Percentiles rank a stretch among this genome's conserved stretches.
Conservation (phyloP, 139 green algal species). For the Dunaliella primolecta region DNA sequence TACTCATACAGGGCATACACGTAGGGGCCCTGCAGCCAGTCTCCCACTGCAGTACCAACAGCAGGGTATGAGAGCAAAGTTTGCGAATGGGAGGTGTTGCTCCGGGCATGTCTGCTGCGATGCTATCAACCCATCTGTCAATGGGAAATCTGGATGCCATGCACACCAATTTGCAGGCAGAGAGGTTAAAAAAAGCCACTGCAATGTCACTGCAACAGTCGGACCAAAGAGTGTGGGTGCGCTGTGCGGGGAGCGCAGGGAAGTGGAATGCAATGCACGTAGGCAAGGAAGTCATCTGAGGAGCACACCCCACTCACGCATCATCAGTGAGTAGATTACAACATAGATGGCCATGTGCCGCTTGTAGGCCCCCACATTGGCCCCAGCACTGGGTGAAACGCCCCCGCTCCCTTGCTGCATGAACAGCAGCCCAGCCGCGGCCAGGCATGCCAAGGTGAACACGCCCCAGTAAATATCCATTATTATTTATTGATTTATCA, state of each 20-base stretch:
- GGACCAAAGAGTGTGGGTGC: no score
- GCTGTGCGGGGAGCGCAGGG: no score
- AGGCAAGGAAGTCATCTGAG: no score
- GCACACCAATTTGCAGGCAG: neutral
- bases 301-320: slow-evolving; percentile 84
- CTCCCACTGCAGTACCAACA: slow-evolving; percentile 69
- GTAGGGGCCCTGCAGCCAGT: slow-evolving; percentile 98
- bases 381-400: slow-evolving; percentile 14
- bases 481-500: neutral
- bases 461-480: slow-evolving; percentile 44
- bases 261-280: no score
- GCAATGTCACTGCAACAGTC: no score
- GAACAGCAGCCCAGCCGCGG: slow-evolving; percentile 20
- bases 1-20: slow-evolving; percentile 96
- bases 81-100: neutral
- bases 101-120: neutral
- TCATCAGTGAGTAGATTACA: slow-evolving; percentile 95
- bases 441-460: slow-evolving; percentile 15
- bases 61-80: no score
- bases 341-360: slow-evolving; percentile 88
- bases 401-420: slow-evolving; percentile 15
- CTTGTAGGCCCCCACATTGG: slow-evolving; percentile 24
- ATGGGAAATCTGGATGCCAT: neutral
- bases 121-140: neutral
- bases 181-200: no score